Conservation (phyloP, 805 yeast genomes). For the Maudiozyma serrabonitensis region DNA sequence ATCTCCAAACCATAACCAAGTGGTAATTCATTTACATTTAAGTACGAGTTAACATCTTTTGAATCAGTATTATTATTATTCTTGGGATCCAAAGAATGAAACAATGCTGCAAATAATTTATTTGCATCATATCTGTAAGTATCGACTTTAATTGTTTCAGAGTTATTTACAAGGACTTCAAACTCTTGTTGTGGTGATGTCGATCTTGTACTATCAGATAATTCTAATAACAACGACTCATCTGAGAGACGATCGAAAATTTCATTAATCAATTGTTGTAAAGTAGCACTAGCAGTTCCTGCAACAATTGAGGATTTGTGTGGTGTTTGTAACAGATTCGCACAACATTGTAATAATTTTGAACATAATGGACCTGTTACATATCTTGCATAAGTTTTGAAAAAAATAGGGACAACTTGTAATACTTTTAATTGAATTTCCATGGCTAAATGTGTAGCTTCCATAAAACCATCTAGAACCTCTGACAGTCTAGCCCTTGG, state of each 20-base stretch:
- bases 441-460: constrained; percentile 63
- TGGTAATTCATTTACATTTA: constrained; percentile 44
- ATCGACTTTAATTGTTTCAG: constrained; percentile 34
- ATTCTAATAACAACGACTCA: not conserved
- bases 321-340: constrained; percentile 51
- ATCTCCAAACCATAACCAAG: constrained; percentile 72
- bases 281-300: constrained; percentile 88
- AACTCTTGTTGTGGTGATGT: constrained; percentile 17
- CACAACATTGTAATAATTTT: constrained; percentile 56
- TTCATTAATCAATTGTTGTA: constrained; percentile 72
- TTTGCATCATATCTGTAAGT: constrained; percentile 59
- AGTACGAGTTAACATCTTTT: constrained; percentile 23
- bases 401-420: constrained; percentile 70
- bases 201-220: constrained; percentile 16
- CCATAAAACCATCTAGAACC: constrained; percentile 57
- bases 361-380: constrained; percentile 49
- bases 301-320: constrained; percentile 68
- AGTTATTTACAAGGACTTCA: constrained; percentile 40
- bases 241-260: constrained; percentile 56
- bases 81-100: constrained; percentile 35
- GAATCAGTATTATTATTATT: not conserved
- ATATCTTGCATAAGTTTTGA: constrained; percentile 49
- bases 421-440: constrained; percentile 82
- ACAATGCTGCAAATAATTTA: constrained; percentile 61
- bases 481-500: constrained; percentile 43